Percentiles rank a stretch among this genome's conserved stretches.
Conservation (phyloP, 2,329 filamentous ascomycete species). For the Beauveria sp. region DNA sequence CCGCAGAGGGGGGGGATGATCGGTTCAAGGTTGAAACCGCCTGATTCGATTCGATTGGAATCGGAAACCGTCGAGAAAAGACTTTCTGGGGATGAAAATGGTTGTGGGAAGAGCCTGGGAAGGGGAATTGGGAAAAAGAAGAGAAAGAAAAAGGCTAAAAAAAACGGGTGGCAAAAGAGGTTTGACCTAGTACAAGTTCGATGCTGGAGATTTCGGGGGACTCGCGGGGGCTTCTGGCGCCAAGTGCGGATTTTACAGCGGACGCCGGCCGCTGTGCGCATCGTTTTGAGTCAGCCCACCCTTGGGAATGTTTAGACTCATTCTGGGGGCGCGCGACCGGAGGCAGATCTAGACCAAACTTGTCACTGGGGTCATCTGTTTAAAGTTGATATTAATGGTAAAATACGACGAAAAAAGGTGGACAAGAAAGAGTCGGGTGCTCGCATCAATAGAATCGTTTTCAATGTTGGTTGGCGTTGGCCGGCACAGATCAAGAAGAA, state of each 20-base stretch:
- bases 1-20: background rate
- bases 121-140: background rate
- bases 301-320: background rate
- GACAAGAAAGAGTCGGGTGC: too few relatives aligned
- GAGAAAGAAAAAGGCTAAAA: conserved; percentile 8
- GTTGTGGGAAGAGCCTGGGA: conserved; percentile 13
- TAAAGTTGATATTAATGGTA: too few relatives aligned
- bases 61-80: background rate
- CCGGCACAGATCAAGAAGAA: too few relatives aligned
- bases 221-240: background rate
- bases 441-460: too few relatives aligned
- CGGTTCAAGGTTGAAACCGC: too few relatives aligned
- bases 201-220: background rate
- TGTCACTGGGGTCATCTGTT: too few relatives aligned
- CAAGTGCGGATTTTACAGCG: background rate
- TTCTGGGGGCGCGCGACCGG: background rate
- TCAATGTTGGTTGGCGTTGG: too few relatives aligned
- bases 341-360: background rate
- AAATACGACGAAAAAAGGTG: too few relatives aligned
- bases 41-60: background rate
- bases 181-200: background rate
- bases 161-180: conserved; percentile 2
- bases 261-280: background rate
- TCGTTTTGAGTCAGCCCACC: background rate
- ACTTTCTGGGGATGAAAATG: background rate